Conservation (phyloP, 2,329 filamentous ascomycete genomes). For the Diaporthe ampelina region DNA sequence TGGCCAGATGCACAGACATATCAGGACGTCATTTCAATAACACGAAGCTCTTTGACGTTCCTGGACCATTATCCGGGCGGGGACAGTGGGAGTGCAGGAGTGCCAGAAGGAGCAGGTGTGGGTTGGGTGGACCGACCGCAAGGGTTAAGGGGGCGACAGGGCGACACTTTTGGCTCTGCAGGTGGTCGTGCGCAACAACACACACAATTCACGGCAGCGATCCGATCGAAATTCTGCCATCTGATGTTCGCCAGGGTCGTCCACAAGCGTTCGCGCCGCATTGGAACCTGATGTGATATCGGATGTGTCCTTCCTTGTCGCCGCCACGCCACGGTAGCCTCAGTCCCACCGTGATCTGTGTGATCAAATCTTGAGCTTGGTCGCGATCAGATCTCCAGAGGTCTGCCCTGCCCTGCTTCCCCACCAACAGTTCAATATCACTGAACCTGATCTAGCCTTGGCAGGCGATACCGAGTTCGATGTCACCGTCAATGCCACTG, state of each 20-base stretch:
- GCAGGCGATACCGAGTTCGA: background rate
- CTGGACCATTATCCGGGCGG: constrained; percentile 27
- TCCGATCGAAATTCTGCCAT: constrained; percentile 12
- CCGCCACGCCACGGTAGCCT: background rate
- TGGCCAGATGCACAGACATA: constrained; percentile 21
- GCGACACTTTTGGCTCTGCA: background rate
- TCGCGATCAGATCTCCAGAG: background rate
- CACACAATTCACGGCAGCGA: background rate
- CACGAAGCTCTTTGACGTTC: constrained; percentile 25
- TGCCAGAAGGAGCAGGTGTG: background rate
- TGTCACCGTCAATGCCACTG: constrained; percentile 1
- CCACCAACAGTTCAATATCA: background rate
- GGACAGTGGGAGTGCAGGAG: constrained; percentile 8
- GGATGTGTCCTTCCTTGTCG: no score
- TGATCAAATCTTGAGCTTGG: constrained; percentile 24
- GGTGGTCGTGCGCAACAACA: background rate
- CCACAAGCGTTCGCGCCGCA: no score
- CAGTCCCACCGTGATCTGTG: constrained; percentile 25
- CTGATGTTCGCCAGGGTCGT: constrained; percentile 4
- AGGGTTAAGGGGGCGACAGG: constrained; percentile 13
- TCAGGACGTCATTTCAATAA: background rate
- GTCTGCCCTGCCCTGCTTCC: background rate
- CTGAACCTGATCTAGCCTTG: no score
- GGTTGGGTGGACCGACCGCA: background rate
- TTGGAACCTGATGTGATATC: no score